phyloP scores from a whole-genome alignment of 2,329 filamentous ascomycete species.

The Capronia epimyces region DNA sequence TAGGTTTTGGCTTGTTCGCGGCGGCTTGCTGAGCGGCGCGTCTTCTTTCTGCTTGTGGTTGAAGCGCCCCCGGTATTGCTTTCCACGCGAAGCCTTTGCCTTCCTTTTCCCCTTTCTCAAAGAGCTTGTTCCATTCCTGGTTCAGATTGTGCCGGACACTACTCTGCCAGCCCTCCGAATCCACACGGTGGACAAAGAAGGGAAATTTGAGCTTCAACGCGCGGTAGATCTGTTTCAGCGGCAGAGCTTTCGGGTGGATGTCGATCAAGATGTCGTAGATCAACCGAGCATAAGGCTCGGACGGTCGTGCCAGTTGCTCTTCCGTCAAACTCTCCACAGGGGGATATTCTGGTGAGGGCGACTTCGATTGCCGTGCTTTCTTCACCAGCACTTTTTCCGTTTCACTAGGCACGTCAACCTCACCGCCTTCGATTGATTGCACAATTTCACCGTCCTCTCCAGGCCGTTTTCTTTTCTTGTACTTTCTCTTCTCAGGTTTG shows the following conservation, averaged over 20 bases:
- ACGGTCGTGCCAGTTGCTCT: conserved; percentile 58
- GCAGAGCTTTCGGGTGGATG: conserved; percentile 51
- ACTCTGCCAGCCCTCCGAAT: conserved; percentile 61
- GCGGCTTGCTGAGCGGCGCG: conserved; percentile 23
- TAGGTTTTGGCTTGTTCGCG: conserved; percentile 24
- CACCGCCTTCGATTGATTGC: conserved; percentile 38
- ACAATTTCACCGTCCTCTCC: conserved; percentile 41
- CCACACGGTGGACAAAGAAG: conserved; percentile 57
- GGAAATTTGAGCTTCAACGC: conserved; percentile 59
- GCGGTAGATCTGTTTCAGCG: conserved; percentile 61
- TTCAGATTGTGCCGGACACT: conserved; percentile 61
- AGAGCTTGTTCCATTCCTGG: conserved; percentile 50
- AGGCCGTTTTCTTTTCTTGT: conserved; percentile 46
- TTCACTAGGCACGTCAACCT: conserved; percentile 21
- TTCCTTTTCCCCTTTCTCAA: conserved; percentile 56
- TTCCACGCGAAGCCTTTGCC: conserved; percentile 62
- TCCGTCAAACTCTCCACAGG: conserved; percentile 56
- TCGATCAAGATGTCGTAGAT: conserved; percentile 57
- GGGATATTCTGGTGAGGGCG: conserved; percentile 57
- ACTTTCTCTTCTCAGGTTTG: conserved; percentile 46
- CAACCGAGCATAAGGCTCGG: conserved; percentile 58
- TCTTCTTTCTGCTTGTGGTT: conserved; percentile 25
- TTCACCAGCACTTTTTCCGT: conserved; percentile 31
- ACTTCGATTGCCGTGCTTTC: conserved; percentile 43
- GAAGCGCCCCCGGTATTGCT: conserved; percentile 47